Percentiles rank a stretch among this genome's conserved stretches.
Evolutionary conservation across 768 basidiomycete species (phyloP).

Genomic region (Xerocomus potaroensis): DNA sequence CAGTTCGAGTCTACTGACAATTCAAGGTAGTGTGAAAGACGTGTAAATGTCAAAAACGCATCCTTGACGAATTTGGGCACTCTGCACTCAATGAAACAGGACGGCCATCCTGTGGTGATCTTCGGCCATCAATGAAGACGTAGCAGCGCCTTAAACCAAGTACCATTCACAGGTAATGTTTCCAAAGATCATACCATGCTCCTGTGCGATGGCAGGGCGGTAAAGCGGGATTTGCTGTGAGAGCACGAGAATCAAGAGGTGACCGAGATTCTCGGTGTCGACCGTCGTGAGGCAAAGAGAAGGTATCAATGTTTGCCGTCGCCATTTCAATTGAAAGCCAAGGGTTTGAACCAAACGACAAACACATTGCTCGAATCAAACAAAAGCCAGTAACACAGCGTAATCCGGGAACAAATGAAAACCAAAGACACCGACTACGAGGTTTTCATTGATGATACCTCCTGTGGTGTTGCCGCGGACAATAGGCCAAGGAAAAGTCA

Average conservation of each 20-base stretch:
- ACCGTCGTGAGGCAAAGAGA: conserved; percentile 5
- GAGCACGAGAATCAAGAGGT: neutral
- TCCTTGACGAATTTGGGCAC: too few relatives aligned
- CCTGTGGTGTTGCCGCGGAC: conserved; percentile 1
- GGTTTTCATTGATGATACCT: neutral
- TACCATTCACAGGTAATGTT: neutral
- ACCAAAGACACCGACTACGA: neutral
- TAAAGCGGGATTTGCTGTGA: conserved; percentile 2
- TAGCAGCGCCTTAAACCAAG: too few relatives aligned
- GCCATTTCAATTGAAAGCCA: neutral
- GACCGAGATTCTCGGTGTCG: conserved; percentile 2
- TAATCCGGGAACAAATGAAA: neutral
- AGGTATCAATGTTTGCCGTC: conserved; percentile 9
- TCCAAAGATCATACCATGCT: neutral
- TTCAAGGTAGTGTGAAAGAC: neutral
- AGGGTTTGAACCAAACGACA: neutral
- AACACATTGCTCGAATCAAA: neutral
- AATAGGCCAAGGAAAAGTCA: conserved; percentile 14
- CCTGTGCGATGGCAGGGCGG: conserved; percentile 1
- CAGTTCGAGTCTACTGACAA: neutral
- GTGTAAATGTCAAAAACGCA: neutral
- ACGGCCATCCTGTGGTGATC: neutral
- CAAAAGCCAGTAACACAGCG: neutral
- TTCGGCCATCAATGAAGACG: too few relatives aligned
- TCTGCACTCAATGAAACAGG: neutral